Percentiles rank a stretch among this genome's conserved stretches.
Conservation (phyloP, 1,284 basidiomycete genomes). For the Leccinum holopus region DNA sequence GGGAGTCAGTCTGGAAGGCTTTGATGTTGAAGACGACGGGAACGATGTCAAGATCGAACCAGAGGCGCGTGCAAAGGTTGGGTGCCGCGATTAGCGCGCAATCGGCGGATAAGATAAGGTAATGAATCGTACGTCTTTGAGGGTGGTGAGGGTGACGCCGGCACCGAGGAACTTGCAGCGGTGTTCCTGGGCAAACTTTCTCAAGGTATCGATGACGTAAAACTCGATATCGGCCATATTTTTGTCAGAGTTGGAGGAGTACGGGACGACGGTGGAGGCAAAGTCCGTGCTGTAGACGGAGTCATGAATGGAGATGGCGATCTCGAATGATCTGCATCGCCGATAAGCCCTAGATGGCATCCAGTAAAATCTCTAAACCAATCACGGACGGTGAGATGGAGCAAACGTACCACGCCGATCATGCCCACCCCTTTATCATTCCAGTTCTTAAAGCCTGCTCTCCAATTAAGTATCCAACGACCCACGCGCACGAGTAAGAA, state of each 20-base stretch:
- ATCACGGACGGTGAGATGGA: too few species aligned
- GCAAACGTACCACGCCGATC: too few species aligned
- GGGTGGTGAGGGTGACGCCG: conserved; percentile 49
- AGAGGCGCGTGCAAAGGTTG: conserved; percentile 73
- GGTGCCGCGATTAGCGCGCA: conserved; percentile 43
- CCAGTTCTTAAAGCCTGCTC: too few species aligned
- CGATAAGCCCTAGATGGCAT: too few species aligned
- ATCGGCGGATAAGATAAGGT: conserved; percentile 24
- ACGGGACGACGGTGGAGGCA: conserved; percentile 52
- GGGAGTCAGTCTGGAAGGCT: conserved; percentile 72
- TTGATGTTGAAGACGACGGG: conserved; percentile 84
- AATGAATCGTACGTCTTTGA: conserved; percentile 41
- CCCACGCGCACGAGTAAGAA: too few species aligned
- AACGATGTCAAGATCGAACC: conserved; percentile 74
- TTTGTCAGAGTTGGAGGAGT: conserved; percentile 47
- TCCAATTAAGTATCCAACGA: too few species aligned
- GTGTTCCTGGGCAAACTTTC: conserved; percentile 70
- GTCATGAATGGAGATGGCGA: conserved; percentile 76
- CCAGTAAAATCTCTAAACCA: too few species aligned
- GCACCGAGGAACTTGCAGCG: conserved; percentile 79
- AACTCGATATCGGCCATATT: conserved; percentile 59
- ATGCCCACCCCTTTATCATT: too few species aligned
- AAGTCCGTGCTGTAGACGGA: conserved; percentile 80
- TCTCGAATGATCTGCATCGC: conserved; percentile 37
- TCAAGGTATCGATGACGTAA: conserved; percentile 58